A percentile compares a stretch with the other conserved stretches of the same genome.
Conservation (phyloP, 2,329 filamentous ascomycete genomes). For the Colletotrichum spaethianum region DNA sequence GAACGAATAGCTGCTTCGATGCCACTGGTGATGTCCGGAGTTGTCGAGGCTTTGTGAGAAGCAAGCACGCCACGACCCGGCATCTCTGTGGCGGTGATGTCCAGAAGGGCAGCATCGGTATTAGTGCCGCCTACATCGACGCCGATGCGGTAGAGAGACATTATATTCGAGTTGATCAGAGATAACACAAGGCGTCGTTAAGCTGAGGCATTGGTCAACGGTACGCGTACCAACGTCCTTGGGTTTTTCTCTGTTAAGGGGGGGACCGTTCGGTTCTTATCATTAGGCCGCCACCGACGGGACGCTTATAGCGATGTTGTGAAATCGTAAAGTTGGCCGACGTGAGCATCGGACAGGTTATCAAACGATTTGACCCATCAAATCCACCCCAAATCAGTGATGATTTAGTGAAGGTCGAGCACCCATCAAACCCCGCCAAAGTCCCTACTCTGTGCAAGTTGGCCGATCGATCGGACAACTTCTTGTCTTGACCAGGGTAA, state of each 20-base stretch:
- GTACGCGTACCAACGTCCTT: not conserved
- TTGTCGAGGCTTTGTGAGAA: constrained; percentile 64
- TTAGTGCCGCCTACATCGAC: constrained; percentile 59
- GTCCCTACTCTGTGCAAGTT: not conserved
- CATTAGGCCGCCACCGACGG: not conserved
- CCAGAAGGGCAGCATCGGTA: constrained; percentile 61
- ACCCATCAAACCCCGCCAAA: not conserved
- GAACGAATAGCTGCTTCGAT: constrained; percentile 62
- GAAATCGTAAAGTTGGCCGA: not conserved
- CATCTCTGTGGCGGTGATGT: constrained; percentile 53
- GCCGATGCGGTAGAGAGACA: constrained; percentile 60
- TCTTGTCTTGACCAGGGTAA: not conserved
- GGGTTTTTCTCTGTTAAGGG: not conserved
- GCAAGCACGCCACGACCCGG: constrained; percentile 59
- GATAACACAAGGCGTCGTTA: not conserved
- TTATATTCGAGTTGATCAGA: constrained; percentile 35
- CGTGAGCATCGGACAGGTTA: not conserved
- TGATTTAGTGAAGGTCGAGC: not conserved
- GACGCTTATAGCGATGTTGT: too few relatives aligned
- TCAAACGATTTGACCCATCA: not conserved
- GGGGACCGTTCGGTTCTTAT: not conserved
- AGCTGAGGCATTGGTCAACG: not conserved
- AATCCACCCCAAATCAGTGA: not conserved
- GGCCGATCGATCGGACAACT: constrained; percentile 33
- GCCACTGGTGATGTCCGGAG: constrained; percentile 64